These are phyloP conservation scores for Ambrosiella cleistominuta DNA, from an alignment of 2,329 filamentous ascomycete genomes.

Conservation along the genomic window DNA sequence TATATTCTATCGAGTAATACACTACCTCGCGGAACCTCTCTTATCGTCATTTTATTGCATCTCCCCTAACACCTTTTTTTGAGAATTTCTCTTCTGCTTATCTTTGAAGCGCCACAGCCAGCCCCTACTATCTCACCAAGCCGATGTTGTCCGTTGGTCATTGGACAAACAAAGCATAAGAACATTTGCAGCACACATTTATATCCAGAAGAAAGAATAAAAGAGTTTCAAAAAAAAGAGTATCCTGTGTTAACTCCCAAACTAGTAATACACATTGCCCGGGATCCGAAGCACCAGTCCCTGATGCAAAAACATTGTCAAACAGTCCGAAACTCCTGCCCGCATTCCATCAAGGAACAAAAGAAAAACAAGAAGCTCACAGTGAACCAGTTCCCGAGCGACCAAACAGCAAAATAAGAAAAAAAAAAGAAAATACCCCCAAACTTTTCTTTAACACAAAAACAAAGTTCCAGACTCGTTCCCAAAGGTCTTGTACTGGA, in stretches of 20 bases:
- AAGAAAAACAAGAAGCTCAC: not conserved
- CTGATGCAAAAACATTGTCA: not conserved
- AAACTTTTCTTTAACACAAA: not conserved
- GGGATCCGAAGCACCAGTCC: not conserved
- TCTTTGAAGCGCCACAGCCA: not conserved
- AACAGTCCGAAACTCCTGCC: not conserved
- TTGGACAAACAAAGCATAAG: not conserved
- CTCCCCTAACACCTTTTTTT: no score
- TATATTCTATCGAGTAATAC: constrained; percentile 2
- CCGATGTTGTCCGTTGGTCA: no score
- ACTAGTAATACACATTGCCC: constrained; percentile 3
- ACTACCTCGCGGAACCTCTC: not conserved
- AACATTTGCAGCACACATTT: not conserved
- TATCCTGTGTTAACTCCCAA: not conserved
- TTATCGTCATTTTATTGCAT: not conserved
- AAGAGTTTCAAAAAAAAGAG: not conserved
- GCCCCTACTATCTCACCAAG: no score
- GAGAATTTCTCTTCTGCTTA: no score
- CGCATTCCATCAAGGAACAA: not conserved
- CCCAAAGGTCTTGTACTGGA: not conserved
- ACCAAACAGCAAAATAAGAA: not conserved
- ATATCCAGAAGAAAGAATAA: not conserved
- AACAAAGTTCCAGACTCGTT: not conserved
- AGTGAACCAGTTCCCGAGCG: not conserved
- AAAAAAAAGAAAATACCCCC: not conserved